Percentiles rank a stretch among this genome's conserved stretches.
These are phyloP conservation scores for Wickerhamomyces bovis DNA, from an alignment of 805 yeast genomes.

Conservation along the genomic window DNA sequence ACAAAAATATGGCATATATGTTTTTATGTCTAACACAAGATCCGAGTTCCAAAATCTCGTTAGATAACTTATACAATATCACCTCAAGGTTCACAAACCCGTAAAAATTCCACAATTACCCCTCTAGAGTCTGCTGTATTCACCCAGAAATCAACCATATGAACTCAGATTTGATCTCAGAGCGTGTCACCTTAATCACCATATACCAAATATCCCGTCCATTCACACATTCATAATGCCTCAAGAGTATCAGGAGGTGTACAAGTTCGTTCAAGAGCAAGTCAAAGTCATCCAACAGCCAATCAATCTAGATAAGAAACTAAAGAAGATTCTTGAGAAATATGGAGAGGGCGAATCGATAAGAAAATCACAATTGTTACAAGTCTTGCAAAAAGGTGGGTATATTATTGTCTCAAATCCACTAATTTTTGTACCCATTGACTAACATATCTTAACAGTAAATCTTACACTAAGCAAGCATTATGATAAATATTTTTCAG, in stretches of 20 bases:
- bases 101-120: no score
- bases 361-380: neutral
- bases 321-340: slow-evolving; percentile 3
- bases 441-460: slow-evolving; percentile 5
- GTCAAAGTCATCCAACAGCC: slow-evolving; percentile 7
- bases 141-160: no score
- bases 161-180: no score
- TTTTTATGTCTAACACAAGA: no score
- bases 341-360: neutral
- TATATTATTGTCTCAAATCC: neutral
- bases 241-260: slow-evolving; percentile 7
- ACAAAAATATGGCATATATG: neutral
- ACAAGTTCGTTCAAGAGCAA: slow-evolving; percentile 12
- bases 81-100: no score
- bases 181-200: neutral
- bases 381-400: slow-evolving; percentile 4
- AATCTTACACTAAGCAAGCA: slow-evolving; percentile 7
- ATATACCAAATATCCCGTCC: no score
- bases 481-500: slow-evolving; percentile 12
- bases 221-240: neutral
- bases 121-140: no score
- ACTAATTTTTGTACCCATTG: no score
- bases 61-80: no score
- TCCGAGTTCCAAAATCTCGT: no score
- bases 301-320: slow-evolving; percentile 2